phyloP scores from a whole-genome alignment of 306 rosid genomes.

The Malus fusca region DNA sequence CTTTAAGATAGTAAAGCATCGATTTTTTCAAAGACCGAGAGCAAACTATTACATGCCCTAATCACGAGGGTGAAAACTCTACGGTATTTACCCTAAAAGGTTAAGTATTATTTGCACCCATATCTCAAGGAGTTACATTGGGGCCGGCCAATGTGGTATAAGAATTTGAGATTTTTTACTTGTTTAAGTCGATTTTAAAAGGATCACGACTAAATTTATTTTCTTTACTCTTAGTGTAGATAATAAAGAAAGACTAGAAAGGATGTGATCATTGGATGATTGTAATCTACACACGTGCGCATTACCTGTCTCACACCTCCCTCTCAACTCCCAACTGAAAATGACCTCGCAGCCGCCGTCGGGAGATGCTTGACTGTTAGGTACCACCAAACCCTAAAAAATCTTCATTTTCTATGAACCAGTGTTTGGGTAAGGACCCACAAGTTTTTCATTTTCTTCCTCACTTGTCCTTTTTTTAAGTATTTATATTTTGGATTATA shows the following conservation, averaged over 20 bases:
- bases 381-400: background rate
- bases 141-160: too few relatives aligned
- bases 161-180: too few relatives aligned
- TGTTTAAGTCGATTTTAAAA: too few relatives aligned
- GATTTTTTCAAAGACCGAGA: too few relatives aligned
- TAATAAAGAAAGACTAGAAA: background rate
- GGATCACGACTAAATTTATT: too few relatives aligned
- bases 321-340: background rate
- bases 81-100: background rate
- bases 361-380: background rate
- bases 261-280: background rate
- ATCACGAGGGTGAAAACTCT: too few relatives aligned
- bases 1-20: too few relatives aligned
- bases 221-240: too few relatives aligned
- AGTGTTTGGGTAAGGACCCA: background rate
- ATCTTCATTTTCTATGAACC: background rate
- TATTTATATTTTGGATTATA: background rate
- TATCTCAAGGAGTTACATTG: too few relatives aligned
- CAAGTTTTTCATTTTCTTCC: background rate
- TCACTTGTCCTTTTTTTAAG: background rate
- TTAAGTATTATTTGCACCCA: too few relatives aligned
- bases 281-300: background rate
- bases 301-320: background rate
- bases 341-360: background rate
- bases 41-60: background rate